Conservation (phyloP, 2,329 filamentous ascomycete genomes). For the Aureobasidium lini region DNA sequence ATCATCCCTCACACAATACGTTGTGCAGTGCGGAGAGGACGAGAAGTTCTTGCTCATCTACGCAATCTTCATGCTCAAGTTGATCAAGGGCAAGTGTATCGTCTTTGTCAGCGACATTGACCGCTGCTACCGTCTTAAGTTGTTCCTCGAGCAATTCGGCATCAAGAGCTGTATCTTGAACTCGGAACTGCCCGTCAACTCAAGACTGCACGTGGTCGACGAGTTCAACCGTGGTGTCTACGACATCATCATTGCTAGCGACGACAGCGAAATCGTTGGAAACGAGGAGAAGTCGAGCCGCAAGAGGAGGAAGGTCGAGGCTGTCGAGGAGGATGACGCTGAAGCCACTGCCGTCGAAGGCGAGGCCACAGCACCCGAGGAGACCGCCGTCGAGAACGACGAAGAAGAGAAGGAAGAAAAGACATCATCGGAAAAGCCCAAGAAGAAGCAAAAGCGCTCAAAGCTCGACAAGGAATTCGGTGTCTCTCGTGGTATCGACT, state of each 20-base stretch:
- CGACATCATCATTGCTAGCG: constrained; percentile 94
- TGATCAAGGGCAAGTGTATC: constrained; percentile 88
- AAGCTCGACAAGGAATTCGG: constrained; percentile 81
- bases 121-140: constrained; percentile 81
- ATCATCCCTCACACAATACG: constrained; percentile 43
- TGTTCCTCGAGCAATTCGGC: constrained; percentile 95
- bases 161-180: constrained; percentile 91
- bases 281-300: constrained; percentile 41
- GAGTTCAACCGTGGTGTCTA: constrained; percentile 97
- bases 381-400: constrained; percentile 20
- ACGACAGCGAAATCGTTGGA: constrained; percentile 79
- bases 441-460: constrained; percentile 54
- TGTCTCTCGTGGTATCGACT: constrained; percentile 93
- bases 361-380: constrained; percentile 19
- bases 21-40: constrained; percentile 89
- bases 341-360: constrained; percentile 18
- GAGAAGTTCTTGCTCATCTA: constrained; percentile 93
- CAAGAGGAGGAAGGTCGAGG: constrained; percentile 22
- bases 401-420: constrained; percentile 30
- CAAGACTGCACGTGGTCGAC: constrained; percentile 85
- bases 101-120: constrained; percentile 83
- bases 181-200: constrained; percentile 88
- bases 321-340: constrained; percentile 15
- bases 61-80: constrained; percentile 87
- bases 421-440: constrained; percentile 28